Conservation (phyloP, 352 stramenopile genomes). For the Globisporangium cylindrosporum region DNA sequence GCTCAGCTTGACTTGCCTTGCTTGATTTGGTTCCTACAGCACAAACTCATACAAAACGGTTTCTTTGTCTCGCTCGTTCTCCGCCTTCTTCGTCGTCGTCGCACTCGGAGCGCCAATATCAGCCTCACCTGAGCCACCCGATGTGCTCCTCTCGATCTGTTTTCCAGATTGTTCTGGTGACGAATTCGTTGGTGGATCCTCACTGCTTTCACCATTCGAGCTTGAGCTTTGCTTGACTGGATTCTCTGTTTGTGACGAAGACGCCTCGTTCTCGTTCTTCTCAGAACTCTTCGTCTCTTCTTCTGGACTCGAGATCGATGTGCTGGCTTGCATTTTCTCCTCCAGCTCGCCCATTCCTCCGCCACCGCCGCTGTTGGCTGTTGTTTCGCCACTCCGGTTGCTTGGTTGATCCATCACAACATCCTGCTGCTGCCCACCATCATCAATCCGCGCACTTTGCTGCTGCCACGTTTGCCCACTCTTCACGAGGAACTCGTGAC, state of each 20-base stretch:
- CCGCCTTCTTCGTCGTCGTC: background rate
- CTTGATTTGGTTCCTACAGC: constrained; percentile 26
- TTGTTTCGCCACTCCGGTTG: background rate
- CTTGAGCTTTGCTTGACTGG: background rate
- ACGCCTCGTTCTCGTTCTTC: background rate
- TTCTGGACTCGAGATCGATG: background rate
- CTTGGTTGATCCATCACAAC: background rate
- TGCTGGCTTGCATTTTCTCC: constrained; percentile 8
- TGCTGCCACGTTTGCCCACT: constrained; percentile 45
- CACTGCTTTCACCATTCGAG: background rate
- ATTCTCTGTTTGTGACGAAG: background rate
- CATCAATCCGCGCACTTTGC: constrained; percentile 24
- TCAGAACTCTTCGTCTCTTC: background rate
- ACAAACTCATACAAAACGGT: constrained; percentile 69
- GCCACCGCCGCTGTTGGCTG: background rate
- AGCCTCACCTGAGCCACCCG: background rate
- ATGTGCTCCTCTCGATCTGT: background rate
- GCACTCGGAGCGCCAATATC: background rate
- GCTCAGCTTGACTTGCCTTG: background rate
- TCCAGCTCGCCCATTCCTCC: constrained; percentile 4
- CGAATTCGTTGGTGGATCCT: background rate
- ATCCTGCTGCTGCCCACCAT: constrained; percentile 6
- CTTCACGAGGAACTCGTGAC: constrained; percentile 41
- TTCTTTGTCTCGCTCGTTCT: constrained; percentile 9
- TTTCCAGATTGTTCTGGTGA: background rate